Conservation (phyloP, 2,329 filamentous ascomycete genomes). For the Venturia carpophila region DNA sequence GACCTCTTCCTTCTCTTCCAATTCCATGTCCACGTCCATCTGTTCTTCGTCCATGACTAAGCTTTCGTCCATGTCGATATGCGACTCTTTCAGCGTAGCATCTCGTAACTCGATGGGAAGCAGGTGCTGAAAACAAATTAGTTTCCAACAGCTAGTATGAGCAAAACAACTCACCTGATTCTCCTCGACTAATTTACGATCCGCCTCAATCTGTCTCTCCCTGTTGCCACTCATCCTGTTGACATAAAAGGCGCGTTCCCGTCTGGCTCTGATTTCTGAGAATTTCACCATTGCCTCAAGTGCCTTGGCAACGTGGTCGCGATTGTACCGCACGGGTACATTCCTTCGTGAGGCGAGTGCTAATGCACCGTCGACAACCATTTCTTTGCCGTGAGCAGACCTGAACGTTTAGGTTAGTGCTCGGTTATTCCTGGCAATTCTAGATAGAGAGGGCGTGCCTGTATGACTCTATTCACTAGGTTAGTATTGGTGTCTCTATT, state of each 20-base stretch:
- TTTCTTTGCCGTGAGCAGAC: slow-evolving; percentile 71
- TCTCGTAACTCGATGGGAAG: slow-evolving; percentile 54
- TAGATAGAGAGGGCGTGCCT: no score
- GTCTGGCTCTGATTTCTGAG: slow-evolving; percentile 69
- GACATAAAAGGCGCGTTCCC: slow-evolving; percentile 91
- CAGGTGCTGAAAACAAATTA: slow-evolving; percentile 53
- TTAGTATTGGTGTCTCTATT: no score
- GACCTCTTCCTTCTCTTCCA: slow-evolving; percentile 27
- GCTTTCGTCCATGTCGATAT: slow-evolving; percentile 38
- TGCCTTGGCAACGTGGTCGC: slow-evolving; percentile 79
- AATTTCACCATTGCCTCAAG: slow-evolving; percentile 89
- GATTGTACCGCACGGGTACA: slow-evolving; percentile 90
- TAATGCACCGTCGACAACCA: slow-evolving; percentile 68
- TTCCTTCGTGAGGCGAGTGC: slow-evolving; percentile 90
- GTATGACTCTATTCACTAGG: no score
- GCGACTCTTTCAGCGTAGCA: slow-evolving; percentile 50
- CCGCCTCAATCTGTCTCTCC: slow-evolving; percentile 67
- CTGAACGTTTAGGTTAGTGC: slow-evolving; percentile 34
- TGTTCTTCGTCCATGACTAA: slow-evolving; percentile 36
- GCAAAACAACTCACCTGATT: slow-evolving; percentile 47
- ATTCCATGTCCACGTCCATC: slow-evolving; percentile 29
- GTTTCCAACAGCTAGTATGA: neutral
- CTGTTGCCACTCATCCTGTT: slow-evolving; percentile 87
- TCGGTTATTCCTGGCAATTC: no score
- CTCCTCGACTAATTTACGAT: slow-evolving; percentile 81